Evolutionary conservation across 192 early-diverging fungal genomes (phyloP).

Genomic region (Dissophora ornata): DNA sequence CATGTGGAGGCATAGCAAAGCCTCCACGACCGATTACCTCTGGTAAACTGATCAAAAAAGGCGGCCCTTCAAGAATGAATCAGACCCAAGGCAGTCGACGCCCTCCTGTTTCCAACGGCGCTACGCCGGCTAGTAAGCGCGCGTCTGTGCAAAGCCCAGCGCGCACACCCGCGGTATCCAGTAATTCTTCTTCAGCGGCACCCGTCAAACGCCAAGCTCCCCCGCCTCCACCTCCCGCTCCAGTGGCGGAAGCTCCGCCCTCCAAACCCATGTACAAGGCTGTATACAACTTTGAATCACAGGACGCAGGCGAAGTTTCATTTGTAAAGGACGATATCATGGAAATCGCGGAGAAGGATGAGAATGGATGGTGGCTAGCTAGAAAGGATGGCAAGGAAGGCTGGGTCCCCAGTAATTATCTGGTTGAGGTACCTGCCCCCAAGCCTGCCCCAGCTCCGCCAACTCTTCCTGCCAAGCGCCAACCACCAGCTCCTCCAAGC

Average conservation of each 20-base stretch:
- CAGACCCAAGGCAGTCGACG: slow-evolving; percentile 9
- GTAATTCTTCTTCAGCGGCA: slow-evolving; percentile 18
- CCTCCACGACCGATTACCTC: slow-evolving; percentile 48
- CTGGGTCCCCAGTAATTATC: slow-evolving; percentile 86
- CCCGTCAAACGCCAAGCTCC: slow-evolving; percentile 58
- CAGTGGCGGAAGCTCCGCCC: slow-evolving; percentile 47
- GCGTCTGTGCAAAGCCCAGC: slow-evolving; percentile 16
- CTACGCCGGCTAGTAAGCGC: slow-evolving; percentile 4
- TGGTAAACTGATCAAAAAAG: slow-evolving; percentile 42
- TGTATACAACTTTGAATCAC: slow-evolving; percentile 73
- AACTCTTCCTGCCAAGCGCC: slow-evolving; percentile 55
- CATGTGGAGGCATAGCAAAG: slow-evolving; percentile 37
- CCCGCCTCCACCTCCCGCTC: slow-evolving; percentile 65
- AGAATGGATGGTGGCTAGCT: slow-evolving; percentile 67
- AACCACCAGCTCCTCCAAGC: slow-evolving; percentile 45
- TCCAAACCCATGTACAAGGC: slow-evolving; percentile 69
- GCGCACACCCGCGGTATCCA: not conserved
- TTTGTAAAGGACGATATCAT: slow-evolving; percentile 74
- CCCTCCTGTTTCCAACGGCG: slow-evolving; percentile 25
- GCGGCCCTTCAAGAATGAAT: slow-evolving; percentile 24
- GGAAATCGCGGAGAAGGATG: slow-evolving; percentile 73
- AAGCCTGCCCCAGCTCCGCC: slow-evolving; percentile 56
- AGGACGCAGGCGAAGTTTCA: slow-evolving; percentile 71
- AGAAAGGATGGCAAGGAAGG: slow-evolving; percentile 71
- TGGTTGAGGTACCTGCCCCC: slow-evolving; percentile 68